Percentiles rank a stretch among this genome's conserved stretches.
Conservation (phyloP, 768 basidiomycete genomes). For the Mycena polygramma region DNA sequence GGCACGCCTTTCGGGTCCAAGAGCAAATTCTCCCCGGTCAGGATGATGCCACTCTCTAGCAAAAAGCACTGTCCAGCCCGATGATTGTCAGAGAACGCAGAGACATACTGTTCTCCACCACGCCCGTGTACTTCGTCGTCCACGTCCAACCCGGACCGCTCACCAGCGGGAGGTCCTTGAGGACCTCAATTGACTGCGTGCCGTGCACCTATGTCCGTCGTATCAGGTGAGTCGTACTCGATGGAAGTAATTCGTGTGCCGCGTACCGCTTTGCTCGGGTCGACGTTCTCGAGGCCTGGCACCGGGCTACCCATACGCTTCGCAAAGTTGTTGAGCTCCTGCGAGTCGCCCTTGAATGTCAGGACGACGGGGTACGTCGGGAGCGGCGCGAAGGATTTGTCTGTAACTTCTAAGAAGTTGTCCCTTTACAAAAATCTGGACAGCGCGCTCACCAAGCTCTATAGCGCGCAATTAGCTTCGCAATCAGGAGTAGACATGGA, state of each 20-base stretch:
- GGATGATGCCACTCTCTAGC: conserved; percentile 80
- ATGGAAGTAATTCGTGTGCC: neutral
- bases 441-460: conserved; percentile 65
- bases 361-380: conserved; percentile 91
- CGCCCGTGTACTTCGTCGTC: conserved; percentile 72
- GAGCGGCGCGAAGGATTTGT: conserved; percentile 78
- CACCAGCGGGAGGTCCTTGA: conserved; percentile 81
- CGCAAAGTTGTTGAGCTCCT: conserved; percentile 80
- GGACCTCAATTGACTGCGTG: conserved; percentile 82
- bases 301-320: conserved; percentile 59
- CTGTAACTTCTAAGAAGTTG: conserved; percentile 47
- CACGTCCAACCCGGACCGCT: conserved; percentile 87
- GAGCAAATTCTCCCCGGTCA: conserved; percentile 73
- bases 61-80: conserved; percentile 6
- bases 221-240: neutral
- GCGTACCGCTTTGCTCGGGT: conserved; percentile 78
- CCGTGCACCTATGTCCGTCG: conserved; percentile 73
- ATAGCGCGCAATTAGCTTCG: neutral
- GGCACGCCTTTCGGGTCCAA: conserved; percentile 71
- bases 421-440: neutral
- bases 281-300: conserved; percentile 78
- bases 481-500: too few relatives aligned
- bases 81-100: neutral
- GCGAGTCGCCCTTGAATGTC: conserved; percentile 73
- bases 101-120: conserved; percentile 85